These are phyloP conservation scores for Chlorella sp. DNA, from an alignment of 139 green algal species.

Conservation along the genomic window DNA sequence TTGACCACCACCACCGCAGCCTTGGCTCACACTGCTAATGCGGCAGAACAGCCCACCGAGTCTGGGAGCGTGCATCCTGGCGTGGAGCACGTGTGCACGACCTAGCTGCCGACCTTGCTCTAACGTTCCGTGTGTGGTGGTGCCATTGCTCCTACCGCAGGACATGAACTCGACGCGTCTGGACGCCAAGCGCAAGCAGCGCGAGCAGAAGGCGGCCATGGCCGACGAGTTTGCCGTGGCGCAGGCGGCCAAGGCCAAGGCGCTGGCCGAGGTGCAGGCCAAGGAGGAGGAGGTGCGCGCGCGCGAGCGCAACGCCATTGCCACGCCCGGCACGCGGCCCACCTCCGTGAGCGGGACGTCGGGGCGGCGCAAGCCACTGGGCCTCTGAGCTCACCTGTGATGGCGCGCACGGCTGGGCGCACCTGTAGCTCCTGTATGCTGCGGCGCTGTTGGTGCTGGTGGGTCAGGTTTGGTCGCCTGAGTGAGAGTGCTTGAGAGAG, in stretches of 20 bases:
- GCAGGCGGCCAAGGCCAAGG: constrained; percentile 25
- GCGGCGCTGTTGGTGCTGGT: too few relatives aligned
- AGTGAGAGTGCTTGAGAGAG: too few relatives aligned
- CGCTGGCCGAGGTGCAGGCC: not conserved
- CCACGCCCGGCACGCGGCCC: not conserved
- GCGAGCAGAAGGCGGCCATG: constrained; percentile 70
- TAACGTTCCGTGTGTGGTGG: not conserved
- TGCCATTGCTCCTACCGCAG: constrained; percentile 4
- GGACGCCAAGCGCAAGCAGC: constrained; percentile 74
- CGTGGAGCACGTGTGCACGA: too few relatives aligned
- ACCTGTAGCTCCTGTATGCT: too few relatives aligned
- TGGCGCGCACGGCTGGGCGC: too few relatives aligned
- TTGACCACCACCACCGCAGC: too few relatives aligned
- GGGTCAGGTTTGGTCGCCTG: too few relatives aligned
- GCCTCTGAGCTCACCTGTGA: not conserved
- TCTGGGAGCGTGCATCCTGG: too few relatives aligned
- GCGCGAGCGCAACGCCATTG: not conserved
- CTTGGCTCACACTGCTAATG: too few relatives aligned
- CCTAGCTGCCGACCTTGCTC: too few relatives aligned
- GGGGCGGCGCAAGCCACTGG: not conserved
- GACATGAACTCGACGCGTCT: constrained; percentile 66
- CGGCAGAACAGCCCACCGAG: too few relatives aligned
- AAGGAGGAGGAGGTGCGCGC: not conserved
- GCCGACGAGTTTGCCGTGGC: constrained; percentile 61
- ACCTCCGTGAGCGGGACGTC: not conserved